These are phyloP conservation scores for Leccinum disarticulatum DNA, from an alignment of 768 basidiomycete species.

Conservation along the genomic window DNA sequence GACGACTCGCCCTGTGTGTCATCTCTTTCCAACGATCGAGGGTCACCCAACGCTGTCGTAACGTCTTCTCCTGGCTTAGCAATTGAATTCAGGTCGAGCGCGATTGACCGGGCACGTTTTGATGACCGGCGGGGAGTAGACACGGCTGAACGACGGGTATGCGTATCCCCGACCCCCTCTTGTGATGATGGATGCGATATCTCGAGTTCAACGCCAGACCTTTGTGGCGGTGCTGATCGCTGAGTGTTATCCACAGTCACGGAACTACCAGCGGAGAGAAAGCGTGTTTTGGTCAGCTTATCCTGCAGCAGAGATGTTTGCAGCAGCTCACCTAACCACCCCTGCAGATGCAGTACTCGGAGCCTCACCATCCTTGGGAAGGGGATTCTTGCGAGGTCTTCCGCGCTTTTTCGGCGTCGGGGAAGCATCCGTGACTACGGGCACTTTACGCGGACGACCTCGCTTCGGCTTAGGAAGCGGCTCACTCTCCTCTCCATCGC, in stretches of 20 bases:
- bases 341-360: not conserved
- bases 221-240: not conserved
- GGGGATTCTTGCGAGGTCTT: slow-evolving; percentile 31
- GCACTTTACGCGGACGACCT: slow-evolving; percentile 53
- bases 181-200: not conserved
- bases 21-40: not conserved
- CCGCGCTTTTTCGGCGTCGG: slow-evolving; percentile 36
- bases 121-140: not conserved
- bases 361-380: slow-evolving; percentile 5
- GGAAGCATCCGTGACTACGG: slow-evolving; percentile 6
- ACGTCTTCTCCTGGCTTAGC: not conserved
- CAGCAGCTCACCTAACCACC: not conserved
- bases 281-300: not conserved
- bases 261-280: not conserved
- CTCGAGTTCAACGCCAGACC: not conserved
- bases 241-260: not conserved
- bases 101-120: slow-evolving; percentile 5
- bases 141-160: not conserved
- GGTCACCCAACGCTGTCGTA: not conserved
- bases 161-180: not conserved
- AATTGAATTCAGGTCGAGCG: not conserved
- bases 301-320: not conserved
- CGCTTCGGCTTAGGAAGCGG: slow-evolving; percentile 41
- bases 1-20: not conserved
- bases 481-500: slow-evolving; percentile 20